A percentile compares a stretch with the other conserved stretches of the same genome.
These are phyloP conservation scores for Fibroporia radiculosa DNA, from an alignment of 768 basidiomycete genomes.

Conservation along the genomic window DNA sequence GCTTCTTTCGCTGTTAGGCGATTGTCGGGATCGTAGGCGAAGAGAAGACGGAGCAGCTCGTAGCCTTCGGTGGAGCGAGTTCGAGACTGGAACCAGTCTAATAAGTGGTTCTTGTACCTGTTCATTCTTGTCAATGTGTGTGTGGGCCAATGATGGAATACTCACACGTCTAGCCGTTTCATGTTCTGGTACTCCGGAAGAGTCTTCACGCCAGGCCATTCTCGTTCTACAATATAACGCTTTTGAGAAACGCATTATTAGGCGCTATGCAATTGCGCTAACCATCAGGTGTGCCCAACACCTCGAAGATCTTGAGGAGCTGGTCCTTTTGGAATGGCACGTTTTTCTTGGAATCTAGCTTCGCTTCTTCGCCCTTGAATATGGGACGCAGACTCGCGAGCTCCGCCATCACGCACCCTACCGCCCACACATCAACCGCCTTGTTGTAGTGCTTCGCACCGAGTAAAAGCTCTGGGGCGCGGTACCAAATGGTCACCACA, in stretches of 20 bases:
- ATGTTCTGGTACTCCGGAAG: conserved; percentile 88
- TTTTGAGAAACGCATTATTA: background rate
- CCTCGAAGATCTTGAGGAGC: conserved; percentile 91
- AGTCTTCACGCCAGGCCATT: conserved; percentile 80
- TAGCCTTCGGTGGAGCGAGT: conserved; percentile 57
- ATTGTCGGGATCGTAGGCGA: conserved; percentile 85
- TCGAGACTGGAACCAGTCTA: conserved; percentile 68
- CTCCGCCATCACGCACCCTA: conserved; percentile 97
- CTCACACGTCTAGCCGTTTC: conserved; percentile 69
- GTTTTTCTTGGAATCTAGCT: conserved; percentile 93
- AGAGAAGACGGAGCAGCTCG: conserved; percentile 80
- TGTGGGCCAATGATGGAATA: conserved; percentile 8
- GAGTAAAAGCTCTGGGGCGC: conserved; percentile 91
- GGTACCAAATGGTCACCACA: conserved; percentile 99
- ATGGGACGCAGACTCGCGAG: conserved; percentile 89
- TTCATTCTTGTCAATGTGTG: conserved; percentile 9
- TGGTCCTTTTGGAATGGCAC: conserved; percentile 97
- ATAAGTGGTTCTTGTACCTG: conserved; percentile 54
- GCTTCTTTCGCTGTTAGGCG: conserved; percentile 80
- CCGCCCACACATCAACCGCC: conserved; percentile 95
- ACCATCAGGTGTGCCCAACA: conserved; percentile 86
- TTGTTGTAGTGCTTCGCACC: conserved; percentile 98
- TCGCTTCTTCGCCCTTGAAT: conserved; percentile 99
- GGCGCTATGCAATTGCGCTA: conserved; percentile 14
- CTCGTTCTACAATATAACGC: conserved; percentile 45